Percentiles rank a stretch among this genome's conserved stretches.
Evolutionary conservation across 345 rosid genomes (phyloP).

Genomic region (Punica granatum): DNA sequence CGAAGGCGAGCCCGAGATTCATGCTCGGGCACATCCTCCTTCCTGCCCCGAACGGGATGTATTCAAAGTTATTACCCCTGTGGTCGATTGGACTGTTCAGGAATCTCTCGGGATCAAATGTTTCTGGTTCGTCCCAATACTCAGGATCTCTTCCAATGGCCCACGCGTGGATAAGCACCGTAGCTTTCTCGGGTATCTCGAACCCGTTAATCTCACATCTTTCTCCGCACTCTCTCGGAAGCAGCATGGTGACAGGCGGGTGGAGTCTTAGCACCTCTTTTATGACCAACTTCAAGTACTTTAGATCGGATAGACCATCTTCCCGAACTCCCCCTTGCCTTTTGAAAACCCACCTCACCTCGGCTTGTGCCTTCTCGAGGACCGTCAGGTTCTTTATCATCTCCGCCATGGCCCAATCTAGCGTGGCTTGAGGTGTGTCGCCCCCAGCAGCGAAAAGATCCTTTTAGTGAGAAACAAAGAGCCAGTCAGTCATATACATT

Average conservation of each 20-base stretch:
- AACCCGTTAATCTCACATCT: conserved; percentile 14
- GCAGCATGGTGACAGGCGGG: conserved; percentile 5
- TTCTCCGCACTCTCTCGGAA: conserved; percentile 16
- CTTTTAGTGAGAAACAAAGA: conserved; percentile 6
- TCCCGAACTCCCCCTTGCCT: conserved; percentile 14
- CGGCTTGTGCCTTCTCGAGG: conserved; percentile 20
- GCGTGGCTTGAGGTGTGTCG: conserved; percentile 15
- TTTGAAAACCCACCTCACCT: conserved; percentile 17
- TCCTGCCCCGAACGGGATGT: conserved; percentile 22
- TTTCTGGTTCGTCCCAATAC: conserved; percentile 22
- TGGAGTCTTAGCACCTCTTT: conserved; percentile 8
- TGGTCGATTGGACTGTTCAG: conserved; percentile 5
- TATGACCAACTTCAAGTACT: conserved; percentile 6
- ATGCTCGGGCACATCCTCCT: conserved; percentile 24
- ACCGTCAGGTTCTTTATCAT: conserved; percentile 18
- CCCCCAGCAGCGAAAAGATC: conserved; percentile 19
- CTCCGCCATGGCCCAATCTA: conserved; percentile 21
- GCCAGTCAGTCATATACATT: not conserved
- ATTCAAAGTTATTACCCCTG: conserved; percentile 14
- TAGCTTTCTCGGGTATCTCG: conserved; percentile 13
- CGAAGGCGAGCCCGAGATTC: conserved; percentile 2
- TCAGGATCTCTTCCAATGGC: conserved; percentile 21
- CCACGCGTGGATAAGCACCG: conserved; percentile 22
- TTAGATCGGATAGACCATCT: conserved; percentile 3
- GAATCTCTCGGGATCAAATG: conserved; percentile 12